Evolutionary conservation across 2,329 filamentous ascomycete genomes (phyloP), one percentile per base, ranked within the genome.

Genomic region (Penicillium sp.): DNA sequence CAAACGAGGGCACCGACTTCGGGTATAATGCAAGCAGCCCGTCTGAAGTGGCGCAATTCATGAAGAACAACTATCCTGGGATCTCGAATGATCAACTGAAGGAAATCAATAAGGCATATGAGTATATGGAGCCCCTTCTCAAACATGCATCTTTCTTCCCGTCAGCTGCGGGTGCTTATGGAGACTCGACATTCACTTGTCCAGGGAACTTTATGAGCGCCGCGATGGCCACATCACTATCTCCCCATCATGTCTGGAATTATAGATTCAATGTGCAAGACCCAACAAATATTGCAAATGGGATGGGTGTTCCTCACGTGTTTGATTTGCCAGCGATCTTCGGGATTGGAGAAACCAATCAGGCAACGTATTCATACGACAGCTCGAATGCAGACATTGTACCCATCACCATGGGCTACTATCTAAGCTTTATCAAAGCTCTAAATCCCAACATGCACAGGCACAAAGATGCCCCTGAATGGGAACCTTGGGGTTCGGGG

Each of bases 1-100:
- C 75, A 4, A 70, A 79, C 51, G 76, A 78, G 49, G 75, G 76
- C 2, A 68, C 69, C 16, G 58, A 57, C 18, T 78, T 78, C 54
- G 84, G 82, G 0, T 67, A 69, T 29, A 73, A 71, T 47, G 79
- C 82, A 2, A 72, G 73, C 29, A 81, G 72, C 13, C 62, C 74
- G 1, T 68, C 64, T 0, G 70, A 82, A 38, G 78, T 80, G 59
- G 74, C 82, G 58, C 69, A 69, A 11, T 87, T 84, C 63, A 67
- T 88, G 4, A 74, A 77, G 36, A 70, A 79, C 53, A 80, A 87
- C 53, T 87, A 82, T 57, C 81, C 84, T 0, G 73, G 74, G 26
- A 68, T 88, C 9, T 81, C 74, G 0, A 53, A 69, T 4, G 56
- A 64, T 2, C 78, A 86, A 43, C 69, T 87, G 1, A 57, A 66